These are phyloP conservation scores for Acanthamoeba comandoni DNA, from an alignment of 208 protist genomes.

Conservation along the genomic window DNA sequence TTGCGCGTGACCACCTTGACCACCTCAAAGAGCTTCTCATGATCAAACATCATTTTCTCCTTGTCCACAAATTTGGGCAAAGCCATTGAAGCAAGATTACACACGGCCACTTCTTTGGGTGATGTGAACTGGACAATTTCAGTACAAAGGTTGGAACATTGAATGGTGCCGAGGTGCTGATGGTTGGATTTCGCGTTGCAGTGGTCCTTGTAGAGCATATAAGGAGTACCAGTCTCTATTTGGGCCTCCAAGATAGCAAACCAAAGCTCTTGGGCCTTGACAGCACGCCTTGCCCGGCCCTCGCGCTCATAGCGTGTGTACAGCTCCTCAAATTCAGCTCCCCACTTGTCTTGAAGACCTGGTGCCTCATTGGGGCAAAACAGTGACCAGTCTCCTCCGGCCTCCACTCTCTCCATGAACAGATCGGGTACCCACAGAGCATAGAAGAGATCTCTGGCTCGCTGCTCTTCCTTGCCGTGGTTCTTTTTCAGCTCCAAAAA, in stretches of 20 bases:
- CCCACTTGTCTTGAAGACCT: slow-evolving; percentile 95
- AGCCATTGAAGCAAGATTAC: slow-evolving; percentile 98
- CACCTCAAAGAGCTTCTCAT: slow-evolving; percentile 92
- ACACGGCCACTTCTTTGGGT: slow-evolving; percentile 97
- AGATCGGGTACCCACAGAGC: slow-evolving; percentile 98
- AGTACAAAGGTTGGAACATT: slow-evolving; percentile 98
- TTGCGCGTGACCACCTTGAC: slow-evolving; percentile 94
- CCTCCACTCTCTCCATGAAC: slow-evolving; percentile 98
- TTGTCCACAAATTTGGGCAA: slow-evolving; percentile 95
- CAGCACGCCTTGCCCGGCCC: slow-evolving; percentile 89
- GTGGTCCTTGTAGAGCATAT: slow-evolving; percentile 99
- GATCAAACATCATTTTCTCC: slow-evolving; percentile 90
- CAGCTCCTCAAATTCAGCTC: slow-evolving; percentile 95
- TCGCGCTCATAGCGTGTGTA: slow-evolving; percentile 91
- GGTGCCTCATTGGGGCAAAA: slow-evolving; percentile 97
- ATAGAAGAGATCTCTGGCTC: slow-evolving; percentile 97
- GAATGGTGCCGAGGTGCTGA: slow-evolving; percentile 98
- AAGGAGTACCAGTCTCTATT: slow-evolving; percentile 99
- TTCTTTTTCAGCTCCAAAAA: slow-evolving; percentile 98
- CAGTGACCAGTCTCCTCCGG: slow-evolving; percentile 95
- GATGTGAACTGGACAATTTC: slow-evolving; percentile 99
- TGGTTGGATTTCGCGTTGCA: slow-evolving; percentile 99
- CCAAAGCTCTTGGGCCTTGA: slow-evolving; percentile 98
- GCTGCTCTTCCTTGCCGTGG: slow-evolving; percentile 96
- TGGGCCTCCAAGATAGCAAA: slow-evolving; percentile 98